Conservation (phyloP, 2,329 filamentous ascomycete species). For the Lecanicillium sp. region DNA sequence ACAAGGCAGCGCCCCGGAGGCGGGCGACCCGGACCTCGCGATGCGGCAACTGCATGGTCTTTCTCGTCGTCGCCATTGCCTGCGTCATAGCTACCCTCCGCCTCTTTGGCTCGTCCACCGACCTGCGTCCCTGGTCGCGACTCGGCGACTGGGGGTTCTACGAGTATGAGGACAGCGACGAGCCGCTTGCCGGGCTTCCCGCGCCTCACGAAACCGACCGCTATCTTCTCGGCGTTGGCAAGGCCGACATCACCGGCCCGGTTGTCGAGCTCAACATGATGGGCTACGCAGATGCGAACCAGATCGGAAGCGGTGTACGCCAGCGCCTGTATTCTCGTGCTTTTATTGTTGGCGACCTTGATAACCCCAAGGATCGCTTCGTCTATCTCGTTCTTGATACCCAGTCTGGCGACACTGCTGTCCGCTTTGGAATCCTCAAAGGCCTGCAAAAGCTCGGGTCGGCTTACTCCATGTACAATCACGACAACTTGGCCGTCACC, state of each 20-base stretch:
- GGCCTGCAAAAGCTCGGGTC: constrained; percentile 61
- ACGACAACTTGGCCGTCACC: constrained; percentile 79
- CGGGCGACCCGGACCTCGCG: constrained; percentile 2
- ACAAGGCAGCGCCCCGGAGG: not conserved
- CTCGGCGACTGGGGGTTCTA: constrained; percentile 9
- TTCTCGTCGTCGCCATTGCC: constrained; percentile 6
- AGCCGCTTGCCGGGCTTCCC: constrained; percentile 1
- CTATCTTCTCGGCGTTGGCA: constrained; percentile 48
- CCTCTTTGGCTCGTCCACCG: constrained; percentile 15
- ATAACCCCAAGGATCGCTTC: constrained; percentile 62
- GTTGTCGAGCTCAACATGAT: constrained; percentile 87
- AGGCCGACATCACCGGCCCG: constrained; percentile 56
- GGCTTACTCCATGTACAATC: constrained; percentile 64
- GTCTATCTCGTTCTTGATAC: constrained; percentile 85
- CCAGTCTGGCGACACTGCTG: constrained; percentile 77
- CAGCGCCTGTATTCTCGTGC: constrained; percentile 82
- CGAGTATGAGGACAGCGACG: constrained; percentile 9
- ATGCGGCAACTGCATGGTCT: constrained; percentile 7
- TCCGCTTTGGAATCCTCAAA: constrained; percentile 75
- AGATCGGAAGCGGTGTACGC: constrained; percentile 75
- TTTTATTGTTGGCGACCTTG: constrained; percentile 72
- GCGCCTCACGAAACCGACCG: constrained; percentile 12
- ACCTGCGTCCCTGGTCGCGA: constrained; percentile 11
- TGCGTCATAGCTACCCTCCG: constrained; percentile 14
- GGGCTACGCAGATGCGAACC: constrained; percentile 75